Percentiles rank a stretch among this genome's conserved stretches.
Conservation (phyloP, 2,329 filamentous ascomycete species). For the Lasiodiplodia hormozganensis region DNA sequence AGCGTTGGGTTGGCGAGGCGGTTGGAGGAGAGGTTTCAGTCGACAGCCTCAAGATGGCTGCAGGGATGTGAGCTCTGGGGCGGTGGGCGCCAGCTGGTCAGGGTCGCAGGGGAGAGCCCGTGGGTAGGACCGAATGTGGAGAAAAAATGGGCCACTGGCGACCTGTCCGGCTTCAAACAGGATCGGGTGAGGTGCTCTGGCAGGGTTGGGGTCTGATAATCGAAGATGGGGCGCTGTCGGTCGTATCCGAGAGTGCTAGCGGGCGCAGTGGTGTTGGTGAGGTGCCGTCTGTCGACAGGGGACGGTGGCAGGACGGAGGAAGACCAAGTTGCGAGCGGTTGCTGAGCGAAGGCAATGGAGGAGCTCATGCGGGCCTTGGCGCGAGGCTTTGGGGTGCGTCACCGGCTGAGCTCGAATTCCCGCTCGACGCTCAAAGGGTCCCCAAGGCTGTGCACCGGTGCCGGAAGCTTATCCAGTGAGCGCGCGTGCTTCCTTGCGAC, state of each 20-base stretch:
- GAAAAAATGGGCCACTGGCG: conserved; percentile 21
- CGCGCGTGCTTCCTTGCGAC: neutral
- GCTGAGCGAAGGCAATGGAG: neutral
- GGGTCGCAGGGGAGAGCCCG: conserved; percentile 16
- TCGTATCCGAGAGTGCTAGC: conserved; percentile 14
- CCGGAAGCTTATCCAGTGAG: neutral
- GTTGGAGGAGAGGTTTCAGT: conserved; percentile 24
- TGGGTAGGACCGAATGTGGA: conserved; percentile 29
- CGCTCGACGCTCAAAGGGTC: neutral
- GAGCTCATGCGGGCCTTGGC: conserved; percentile 6
- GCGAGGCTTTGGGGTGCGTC: conserved; percentile 1
- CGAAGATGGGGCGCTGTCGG: neutral
- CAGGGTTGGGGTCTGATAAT: neutral
- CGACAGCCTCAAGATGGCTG: conserved; percentile 24
- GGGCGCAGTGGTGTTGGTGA: conserved; percentile 19
- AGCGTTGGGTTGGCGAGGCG: conserved; percentile 8
- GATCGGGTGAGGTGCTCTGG: conserved; percentile 5
- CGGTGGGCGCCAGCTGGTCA: conserved; percentile 17
- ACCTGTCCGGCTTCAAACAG: neutral
- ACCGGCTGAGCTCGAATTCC: neutral
- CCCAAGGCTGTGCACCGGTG: neutral
- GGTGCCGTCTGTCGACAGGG: conserved; percentile 28
- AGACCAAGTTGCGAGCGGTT: conserved; percentile 20
- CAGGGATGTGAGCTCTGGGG: conserved; percentile 28
- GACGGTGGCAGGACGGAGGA: conserved; percentile 1